phyloP scores from a whole-genome alignment of 768 basidiomycete genomes.

The Trametopsis cervina region DNA sequence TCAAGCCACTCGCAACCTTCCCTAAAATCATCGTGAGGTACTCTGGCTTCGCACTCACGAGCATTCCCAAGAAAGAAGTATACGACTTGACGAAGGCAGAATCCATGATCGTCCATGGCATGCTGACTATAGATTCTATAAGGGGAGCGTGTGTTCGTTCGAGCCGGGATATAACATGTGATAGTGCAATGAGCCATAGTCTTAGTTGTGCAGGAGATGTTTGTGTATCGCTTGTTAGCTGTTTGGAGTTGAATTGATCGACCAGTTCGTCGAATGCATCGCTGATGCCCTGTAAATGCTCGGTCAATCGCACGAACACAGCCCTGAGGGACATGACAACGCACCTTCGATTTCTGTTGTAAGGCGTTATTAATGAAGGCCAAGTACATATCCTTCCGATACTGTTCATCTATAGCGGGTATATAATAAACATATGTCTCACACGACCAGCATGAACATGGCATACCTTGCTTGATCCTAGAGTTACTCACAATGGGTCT shows the following conservation, averaged over 20 bases:
- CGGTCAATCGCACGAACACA: too few species aligned
- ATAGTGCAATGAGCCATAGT: conserved; percentile 79
- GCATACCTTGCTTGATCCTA: conserved; percentile 51
- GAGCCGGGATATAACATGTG: conserved; percentile 87
- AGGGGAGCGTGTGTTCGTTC: conserved; percentile 75
- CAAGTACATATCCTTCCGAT: conserved; percentile 77
- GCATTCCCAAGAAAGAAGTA: conserved; percentile 83
- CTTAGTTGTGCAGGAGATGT: conserved; percentile 50
- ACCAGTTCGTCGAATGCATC: conserved; percentile 87
- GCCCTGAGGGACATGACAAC: conserved; percentile 22
- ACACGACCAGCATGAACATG: neutral
- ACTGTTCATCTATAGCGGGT: conserved; percentile 53
- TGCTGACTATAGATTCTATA: conserved; percentile 76
- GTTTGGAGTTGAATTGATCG: conserved; percentile 67
- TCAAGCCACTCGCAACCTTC: conserved; percentile 80
- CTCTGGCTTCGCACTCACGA: conserved; percentile 87
- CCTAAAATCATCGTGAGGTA: conserved; percentile 80
- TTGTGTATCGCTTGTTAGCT: conserved; percentile 25
- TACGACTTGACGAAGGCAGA: conserved; percentile 80
- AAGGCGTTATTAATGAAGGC: conserved; percentile 79
- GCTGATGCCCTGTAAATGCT: conserved; percentile 50
- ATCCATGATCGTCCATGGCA: conserved; percentile 94
- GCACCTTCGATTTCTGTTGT: conserved; percentile 62
- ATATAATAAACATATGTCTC: too few species aligned
- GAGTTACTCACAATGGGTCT: conserved; percentile 77